Evolutionary conservation across 768 basidiomycete genomes (phyloP), one percentile per base, ranked within the genome.

Genomic region (Omphalotus guepiniiformis): DNA sequence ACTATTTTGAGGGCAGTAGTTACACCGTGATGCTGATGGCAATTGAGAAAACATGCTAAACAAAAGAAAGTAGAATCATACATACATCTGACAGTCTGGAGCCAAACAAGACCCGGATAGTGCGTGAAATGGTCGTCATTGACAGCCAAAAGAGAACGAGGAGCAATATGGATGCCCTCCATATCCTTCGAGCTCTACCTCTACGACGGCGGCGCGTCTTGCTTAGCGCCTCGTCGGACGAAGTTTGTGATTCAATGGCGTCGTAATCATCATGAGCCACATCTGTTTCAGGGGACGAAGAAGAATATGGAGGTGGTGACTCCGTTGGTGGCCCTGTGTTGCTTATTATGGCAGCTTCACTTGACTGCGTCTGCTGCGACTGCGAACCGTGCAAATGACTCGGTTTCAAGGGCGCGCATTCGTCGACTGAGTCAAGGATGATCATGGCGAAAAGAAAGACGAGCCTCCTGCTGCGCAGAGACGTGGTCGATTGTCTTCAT

Each of bases 401-500:
- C 6, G 39, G 18, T 26, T 21, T 40, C 23, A 9, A 26, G 7
- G 39, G 18, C 5, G 18, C 23, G 18, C 25, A 21, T 13, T 26
- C 23, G 22, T 40, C 39, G 6, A 7, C 9, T 7, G 9, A 16
- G 18, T 40, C 39, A 22, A 40, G 39, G 16, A 40, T 7, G 18
- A 40, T 40, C 39, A 40, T 40, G 39, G 39, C 6, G 18, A 26
- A n/a, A 26, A 23, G 39, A 6, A 6, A 26, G 18, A 23, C 16
- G 21, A 40, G 25, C n/a, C n/a, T 7, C 6, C 18, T 40, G 19
- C 39, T 13, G 39, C 25, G 39, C 39, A 6, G 6, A n/a, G n/a
- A 15, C 35, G 15, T 6, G 23, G 52, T 57, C 12, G 48, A 37
- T 37, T 37, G 6, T 16, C 6, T 37, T 37, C n/a, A 16, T 6